These are phyloP conservation scores for Butyriboletus loyo DNA, from an alignment of 768 basidiomycete genomes.

Conservation along the genomic window DNA sequence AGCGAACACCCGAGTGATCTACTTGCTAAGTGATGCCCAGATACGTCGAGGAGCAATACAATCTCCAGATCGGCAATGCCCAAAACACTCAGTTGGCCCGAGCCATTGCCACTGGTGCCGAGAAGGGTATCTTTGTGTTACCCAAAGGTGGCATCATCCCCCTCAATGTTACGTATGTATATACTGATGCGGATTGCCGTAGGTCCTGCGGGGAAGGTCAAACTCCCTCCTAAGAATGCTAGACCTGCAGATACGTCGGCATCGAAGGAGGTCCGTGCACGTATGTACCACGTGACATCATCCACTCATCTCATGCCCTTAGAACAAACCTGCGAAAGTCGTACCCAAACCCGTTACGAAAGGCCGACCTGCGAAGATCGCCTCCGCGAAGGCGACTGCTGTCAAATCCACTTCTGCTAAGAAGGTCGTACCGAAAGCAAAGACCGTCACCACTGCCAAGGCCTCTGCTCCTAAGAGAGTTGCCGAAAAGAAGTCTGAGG, in stretches of 20 bases:
- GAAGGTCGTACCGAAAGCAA: constrained; percentile 36
- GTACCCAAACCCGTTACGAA: constrained; percentile 26
- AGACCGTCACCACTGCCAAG: constrained; percentile 27
- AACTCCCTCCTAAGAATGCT: constrained; percentile 61
- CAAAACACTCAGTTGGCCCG: constrained; percentile 76
- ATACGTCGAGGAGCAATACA: constrained; percentile 82
- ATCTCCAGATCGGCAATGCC: constrained; percentile 72
- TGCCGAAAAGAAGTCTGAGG: constrained; percentile 32
- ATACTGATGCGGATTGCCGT: constrained; percentile 3
- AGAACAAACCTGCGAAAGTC: constrained; percentile 34
- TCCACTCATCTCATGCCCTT: constrained; percentile 8
- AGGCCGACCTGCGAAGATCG: constrained; percentile 28
- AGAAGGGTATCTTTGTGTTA: constrained; percentile 78
- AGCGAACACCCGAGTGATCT: constrained; percentile 7
- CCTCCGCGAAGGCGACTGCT: constrained; percentile 22
- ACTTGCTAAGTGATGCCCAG: constrained; percentile 38
- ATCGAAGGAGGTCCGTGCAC: constrained; percentile 54
- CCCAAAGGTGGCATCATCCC: constrained; percentile 68
- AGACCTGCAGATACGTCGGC: constrained; percentile 48
- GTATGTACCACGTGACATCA: constrained; percentile 20
- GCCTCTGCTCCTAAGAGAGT: constrained; percentile 43
- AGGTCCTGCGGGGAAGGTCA: constrained; percentile 55
- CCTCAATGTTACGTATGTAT: neutral
- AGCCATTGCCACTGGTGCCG: constrained; percentile 78
- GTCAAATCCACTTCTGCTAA: constrained; percentile 24